These are phyloP conservation scores for Kokia cookei DNA, from an alignment of 441 rosid species.

Conservation along the genomic window DNA sequence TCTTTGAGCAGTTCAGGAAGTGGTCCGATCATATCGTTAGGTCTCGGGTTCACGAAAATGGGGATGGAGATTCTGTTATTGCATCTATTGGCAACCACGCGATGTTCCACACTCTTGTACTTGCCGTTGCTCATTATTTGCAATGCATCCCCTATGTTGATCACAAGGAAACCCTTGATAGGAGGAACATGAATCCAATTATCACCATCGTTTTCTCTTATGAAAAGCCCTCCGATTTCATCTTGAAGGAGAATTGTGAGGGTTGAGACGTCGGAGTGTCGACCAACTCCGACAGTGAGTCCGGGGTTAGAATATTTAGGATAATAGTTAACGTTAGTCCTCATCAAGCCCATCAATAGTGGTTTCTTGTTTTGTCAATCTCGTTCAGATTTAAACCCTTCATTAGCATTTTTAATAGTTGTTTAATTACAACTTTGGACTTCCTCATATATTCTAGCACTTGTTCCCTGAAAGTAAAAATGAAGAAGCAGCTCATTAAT, in stretches of 20 bases:
- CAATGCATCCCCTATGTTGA: slow-evolving; percentile 37
- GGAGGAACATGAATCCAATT: slow-evolving; percentile 37
- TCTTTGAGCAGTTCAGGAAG: slow-evolving; percentile 19
- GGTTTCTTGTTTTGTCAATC: slow-evolving; percentile 11
- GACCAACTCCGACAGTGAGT: slow-evolving; percentile 17
- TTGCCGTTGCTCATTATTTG: slow-evolving; percentile 44
- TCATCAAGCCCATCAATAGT: slow-evolving; percentile 25
- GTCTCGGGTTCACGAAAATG: not conserved
- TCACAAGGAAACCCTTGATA: slow-evolving; percentile 29
- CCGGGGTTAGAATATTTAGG: slow-evolving; percentile 42
- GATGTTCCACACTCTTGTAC: slow-evolving; percentile 42
- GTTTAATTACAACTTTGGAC: slow-evolving; percentile 25
- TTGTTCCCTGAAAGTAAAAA: slow-evolving; percentile 24
- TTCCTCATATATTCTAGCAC: slow-evolving; percentile 36
- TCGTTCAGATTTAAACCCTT: slow-evolving; percentile 25
- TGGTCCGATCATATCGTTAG: slow-evolving; percentile 26
- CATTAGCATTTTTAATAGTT: slow-evolving; percentile 26
- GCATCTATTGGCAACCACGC: slow-evolving; percentile 19
- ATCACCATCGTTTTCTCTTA: slow-evolving; percentile 17
- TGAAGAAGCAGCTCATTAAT: not conserved
- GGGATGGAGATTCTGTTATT: slow-evolving; percentile 20
- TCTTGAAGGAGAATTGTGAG: slow-evolving; percentile 7
- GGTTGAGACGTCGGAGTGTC: slow-evolving; percentile 8
- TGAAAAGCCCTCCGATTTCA: slow-evolving; percentile 13
- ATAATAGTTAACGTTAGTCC: slow-evolving; percentile 37